Conservation (phyloP, 148 eudicot species). For the Vaccinium myrtillus region DNA sequence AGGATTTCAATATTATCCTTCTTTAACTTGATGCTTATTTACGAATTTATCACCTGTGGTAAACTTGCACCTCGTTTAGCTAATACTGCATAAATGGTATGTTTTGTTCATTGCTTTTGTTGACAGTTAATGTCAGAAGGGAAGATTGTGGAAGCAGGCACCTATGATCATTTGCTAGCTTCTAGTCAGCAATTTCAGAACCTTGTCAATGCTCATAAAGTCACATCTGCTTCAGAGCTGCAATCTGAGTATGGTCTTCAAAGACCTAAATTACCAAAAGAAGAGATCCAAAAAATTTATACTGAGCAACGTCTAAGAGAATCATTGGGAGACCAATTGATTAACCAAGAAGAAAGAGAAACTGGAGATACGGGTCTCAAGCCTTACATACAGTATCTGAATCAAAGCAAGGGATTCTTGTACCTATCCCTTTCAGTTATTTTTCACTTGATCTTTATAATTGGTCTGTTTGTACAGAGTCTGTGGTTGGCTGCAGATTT, state of each 20-base stretch:
- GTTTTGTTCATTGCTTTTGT: not conserved
- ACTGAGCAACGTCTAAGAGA: conserved; percentile 15
- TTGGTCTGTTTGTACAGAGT: conserved; percentile 52
- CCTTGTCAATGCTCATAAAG: conserved; percentile 44
- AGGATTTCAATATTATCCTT: conserved; percentile 14
- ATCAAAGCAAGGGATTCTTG: conserved; percentile 44
- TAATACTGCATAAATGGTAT: not conserved
- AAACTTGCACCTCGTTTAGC: not conserved
- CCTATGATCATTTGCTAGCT: conserved; percentile 36
- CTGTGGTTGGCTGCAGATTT: conserved; percentile 49
- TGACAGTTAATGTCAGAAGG: conserved; percentile 50
- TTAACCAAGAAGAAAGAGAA: conserved; percentile 60
- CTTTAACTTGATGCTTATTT: not conserved
- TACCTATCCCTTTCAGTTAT: conserved; percentile 36
- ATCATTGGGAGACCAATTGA: conserved; percentile 40
- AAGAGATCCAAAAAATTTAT: conserved; percentile 18
- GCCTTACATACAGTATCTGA: conserved; percentile 54
- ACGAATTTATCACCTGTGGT: not conserved
- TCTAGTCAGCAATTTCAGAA: conserved; percentile 32
- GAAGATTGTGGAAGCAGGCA: conserved; percentile 39
- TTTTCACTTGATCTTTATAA: conserved; percentile 28
- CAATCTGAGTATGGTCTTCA: not conserved
- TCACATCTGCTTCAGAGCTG: conserved; percentile 12
- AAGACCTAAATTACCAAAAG: conserved; percentile 4
- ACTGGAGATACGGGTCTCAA: conserved; percentile 51